Conservation (phyloP, 495 filamentous ascomycete species). For the Lentithecium fluviatile region DNA sequence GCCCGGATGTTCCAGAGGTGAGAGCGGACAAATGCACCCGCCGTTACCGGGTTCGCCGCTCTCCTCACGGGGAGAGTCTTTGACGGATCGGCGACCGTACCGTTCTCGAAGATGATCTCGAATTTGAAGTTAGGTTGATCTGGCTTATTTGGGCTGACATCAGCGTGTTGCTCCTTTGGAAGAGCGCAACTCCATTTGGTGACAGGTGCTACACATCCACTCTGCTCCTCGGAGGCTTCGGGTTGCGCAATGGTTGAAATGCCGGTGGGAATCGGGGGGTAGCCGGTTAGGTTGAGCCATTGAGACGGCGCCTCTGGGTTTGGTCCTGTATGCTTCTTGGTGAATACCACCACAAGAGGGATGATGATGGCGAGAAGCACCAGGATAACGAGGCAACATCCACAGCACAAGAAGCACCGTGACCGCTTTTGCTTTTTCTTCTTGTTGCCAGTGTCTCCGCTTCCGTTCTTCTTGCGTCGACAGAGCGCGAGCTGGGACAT, state of each 20-base stretch:
- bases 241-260: constrained; percentile 71
- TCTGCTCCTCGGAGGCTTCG: constrained; percentile 54
- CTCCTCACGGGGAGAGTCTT: constrained; percentile 27
- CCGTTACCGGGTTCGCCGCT: constrained; percentile 30
- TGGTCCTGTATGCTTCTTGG: constrained; percentile 12
- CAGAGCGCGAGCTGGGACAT: constrained; percentile 11
- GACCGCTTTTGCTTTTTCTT: constrained; percentile 22
- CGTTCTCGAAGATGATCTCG: constrained; percentile 77
- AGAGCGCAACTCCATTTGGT: constrained; percentile 80
- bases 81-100: constrained; percentile 50
- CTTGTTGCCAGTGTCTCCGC: constrained; percentile 40
- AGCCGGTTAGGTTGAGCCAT: constrained; percentile 82
- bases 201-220: constrained; percentile 64
- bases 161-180: constrained; percentile 69
- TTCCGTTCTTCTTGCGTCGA: not conserved
- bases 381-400: constrained; percentile 32
- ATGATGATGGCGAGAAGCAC: constrained; percentile 34
- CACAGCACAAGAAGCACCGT: constrained; percentile 28
- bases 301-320: constrained; percentile 37
- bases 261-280: constrained; percentile 81
- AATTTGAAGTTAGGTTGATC: constrained; percentile 75
- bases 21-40: constrained; percentile 32
- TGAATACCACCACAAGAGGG: constrained; percentile 24
- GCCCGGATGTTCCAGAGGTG: constrained; percentile 18
- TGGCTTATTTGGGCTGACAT: constrained; percentile 57